Evolutionary conservation across 1,284 basidiomycete genomes (phyloP), one percentile per base, ranked within the genome.

Genomic region (Inonotus hispidus): DNA sequence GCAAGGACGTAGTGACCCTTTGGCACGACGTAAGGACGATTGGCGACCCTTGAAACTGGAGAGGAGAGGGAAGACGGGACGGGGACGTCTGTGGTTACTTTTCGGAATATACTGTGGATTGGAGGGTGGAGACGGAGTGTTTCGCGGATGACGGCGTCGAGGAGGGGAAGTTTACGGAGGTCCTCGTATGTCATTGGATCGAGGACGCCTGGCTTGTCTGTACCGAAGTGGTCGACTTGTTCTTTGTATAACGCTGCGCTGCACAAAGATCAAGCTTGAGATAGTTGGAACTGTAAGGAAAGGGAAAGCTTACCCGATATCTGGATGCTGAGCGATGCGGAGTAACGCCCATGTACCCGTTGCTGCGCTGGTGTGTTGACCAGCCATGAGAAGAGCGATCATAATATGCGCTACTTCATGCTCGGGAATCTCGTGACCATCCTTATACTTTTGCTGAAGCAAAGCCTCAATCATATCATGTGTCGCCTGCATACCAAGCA

Each of bases 331-430:
- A n/a, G 94, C 96, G n/a, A 99, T 75, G 68, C 97, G 92, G 54
- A 98, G 82, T 45, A 99, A 79, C 14, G 89, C 75, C 96, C 96
- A 99, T 2, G 93, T 88, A 21, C 87, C 87, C 10, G 93, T 92
- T 0, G 96, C 90, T 21, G 94, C 95, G 68, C 89, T 93, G 0
- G 97, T 99, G 77, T 99, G 97, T 76, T 99, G 97, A 27, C 96
- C 96, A 38, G 96, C 96, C 94, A 96, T 95, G 65, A 96, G 84
- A 52, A 95, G 81, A 25, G 93, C 93, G 67, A 95, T 95, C 90
- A 98, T 88, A 71, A 98, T 95, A 71, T 98, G 96, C 0, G 97
- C 94, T 64, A 99, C 90, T 73, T 98, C 95, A 66, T 91, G 87
- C 71, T 98, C 93, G 56, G 81, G 83, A 37, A 99, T 81, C 0